phyloP scores from a whole-genome alignment of 257 asterid genomes.

The Cinchona pubescens region DNA sequence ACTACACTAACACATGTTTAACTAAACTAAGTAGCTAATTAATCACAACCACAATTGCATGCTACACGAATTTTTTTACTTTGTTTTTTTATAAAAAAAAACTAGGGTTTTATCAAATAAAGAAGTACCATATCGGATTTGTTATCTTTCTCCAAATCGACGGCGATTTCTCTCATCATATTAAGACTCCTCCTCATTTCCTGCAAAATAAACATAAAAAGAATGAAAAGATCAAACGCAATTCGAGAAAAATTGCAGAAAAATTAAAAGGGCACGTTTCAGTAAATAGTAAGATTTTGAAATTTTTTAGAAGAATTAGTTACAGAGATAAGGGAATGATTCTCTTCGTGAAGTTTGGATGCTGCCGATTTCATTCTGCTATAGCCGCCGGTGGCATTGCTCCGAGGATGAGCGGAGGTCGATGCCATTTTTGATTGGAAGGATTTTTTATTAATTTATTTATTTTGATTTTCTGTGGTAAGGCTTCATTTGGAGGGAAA shows the following conservation, averaged over 20 bases:
- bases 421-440: conserved; percentile 85
- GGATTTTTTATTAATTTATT: no score
- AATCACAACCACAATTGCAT: neutral
- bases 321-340: conserved; percentile 64
- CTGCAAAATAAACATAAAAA: conserved; percentile 33
- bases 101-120: conserved; percentile 38
- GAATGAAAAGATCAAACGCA: neutral
- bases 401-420: conserved; percentile 67
- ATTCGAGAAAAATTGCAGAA: neutral
- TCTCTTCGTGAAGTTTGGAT: conserved; percentile 50
- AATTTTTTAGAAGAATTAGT: conserved; percentile 4
- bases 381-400: conserved; percentile 26
- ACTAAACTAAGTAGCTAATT: neutral
- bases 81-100: no score
- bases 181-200: conserved; percentile 63
- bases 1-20: neutral
- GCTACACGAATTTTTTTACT: no score
- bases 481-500: no score
- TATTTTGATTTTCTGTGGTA: no score
- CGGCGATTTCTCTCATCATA: conserved; percentile 69
- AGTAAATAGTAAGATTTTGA: conserved; percentile 12
- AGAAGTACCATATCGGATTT: conserved; percentile 51
- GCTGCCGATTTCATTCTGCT: conserved; percentile 63
- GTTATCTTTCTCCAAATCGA: conserved; percentile 67
- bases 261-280: conserved; percentile 3